Evolutionary conservation across 176 grass and related monocot species (phyloP), one percentile per base, ranked within the genome.

Genomic region (Pharus latifolius): DNA sequence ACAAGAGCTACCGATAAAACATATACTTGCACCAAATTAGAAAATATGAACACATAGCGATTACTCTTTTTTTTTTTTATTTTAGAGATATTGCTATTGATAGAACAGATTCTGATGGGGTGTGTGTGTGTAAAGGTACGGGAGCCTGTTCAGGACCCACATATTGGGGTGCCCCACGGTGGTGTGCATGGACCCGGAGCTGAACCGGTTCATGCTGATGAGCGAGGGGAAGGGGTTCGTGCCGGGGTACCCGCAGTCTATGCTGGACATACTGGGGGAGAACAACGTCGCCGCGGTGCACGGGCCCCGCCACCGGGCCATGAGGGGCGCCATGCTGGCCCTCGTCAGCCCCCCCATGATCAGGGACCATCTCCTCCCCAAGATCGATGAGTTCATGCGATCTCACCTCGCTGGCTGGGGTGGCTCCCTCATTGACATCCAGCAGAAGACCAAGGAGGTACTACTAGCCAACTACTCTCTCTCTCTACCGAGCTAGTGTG

Each of bases 381-480:
- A 91, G 84, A 91, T 99, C 56, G 90, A 99, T 79, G 75, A 56
- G 40, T 99, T 99, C 87, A 86, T 99, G 87, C 70, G 90, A 60
- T 72, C 63, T 1, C 82, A 94, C 72, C 79, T 94, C 59, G 15
- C 41, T 57, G 63, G 63, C 1, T 99, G 90, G 95, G 73, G 56
- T 22, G 90, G 79, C 7, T 37, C 4, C 11, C 44, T 81, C 57
- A 82, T 99, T 59, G 90, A 99, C 84, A 88, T 99, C 73, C 95
- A 99, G 76, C 74, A 85, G 18, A 94, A 91, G 78, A 99, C 95
- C 63, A 99, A 99, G 78, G 95, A 99, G 95, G 95, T 99, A 17
- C 17, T 12, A 56, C 37, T 35, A 3, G 12, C 42, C 27, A 22
- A 7, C 38, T 20, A n/a, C 23, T 26, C 10, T 22, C 26, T 60